A percentile compares a stretch with the other conserved stretches of the same genome.
Conservation (phyloP, 108 stramenopile species). For the Thalassiosira profunda region DNA sequence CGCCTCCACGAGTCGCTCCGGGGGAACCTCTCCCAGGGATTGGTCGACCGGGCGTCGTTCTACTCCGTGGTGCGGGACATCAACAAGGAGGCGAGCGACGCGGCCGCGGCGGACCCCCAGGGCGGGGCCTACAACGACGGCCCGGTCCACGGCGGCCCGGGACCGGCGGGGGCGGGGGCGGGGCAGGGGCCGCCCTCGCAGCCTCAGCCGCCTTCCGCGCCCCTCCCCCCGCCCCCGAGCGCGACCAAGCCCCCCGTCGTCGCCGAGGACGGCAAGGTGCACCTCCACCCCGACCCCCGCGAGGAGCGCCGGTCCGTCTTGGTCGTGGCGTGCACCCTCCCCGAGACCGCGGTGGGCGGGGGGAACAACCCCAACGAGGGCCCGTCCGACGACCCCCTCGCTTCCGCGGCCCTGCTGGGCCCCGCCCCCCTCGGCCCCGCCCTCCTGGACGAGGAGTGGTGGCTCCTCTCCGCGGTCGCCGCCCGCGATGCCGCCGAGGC, state of each 20-base stretch:
- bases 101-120: conserved; percentile 30
- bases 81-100: conserved; percentile 80
- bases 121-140: conserved; percentile 22
- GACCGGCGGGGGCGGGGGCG: neutral
- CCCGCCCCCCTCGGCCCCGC: conserved; percentile 48
- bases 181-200: neutral
- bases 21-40: conserved; percentile 66
- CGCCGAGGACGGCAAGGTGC: conserved; percentile 46
- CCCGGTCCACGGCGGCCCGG: conserved; percentile 5
- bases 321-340: conserved; percentile 11
- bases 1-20: conserved; percentile 55
- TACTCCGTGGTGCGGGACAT: conserved; percentile 87
- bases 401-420: neutral
- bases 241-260: conserved; percentile 33
- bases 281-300: conserved; percentile 35
- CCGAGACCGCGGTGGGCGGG: neutral
- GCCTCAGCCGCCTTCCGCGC: neutral
- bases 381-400: neutral
- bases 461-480: conserved; percentile 75
- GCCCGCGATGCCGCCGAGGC: conserved; percentile 44
- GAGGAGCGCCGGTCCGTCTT: conserved; percentile 32
- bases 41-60: conserved; percentile 78
- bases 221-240: conserved; percentile 55
- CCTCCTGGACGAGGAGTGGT: conserved; percentile 86
- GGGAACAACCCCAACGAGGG: neutral